Evolutionary conservation across 352 stramenopile species (phyloP).

Genomic region (Globisporangium spinosum): DNA sequence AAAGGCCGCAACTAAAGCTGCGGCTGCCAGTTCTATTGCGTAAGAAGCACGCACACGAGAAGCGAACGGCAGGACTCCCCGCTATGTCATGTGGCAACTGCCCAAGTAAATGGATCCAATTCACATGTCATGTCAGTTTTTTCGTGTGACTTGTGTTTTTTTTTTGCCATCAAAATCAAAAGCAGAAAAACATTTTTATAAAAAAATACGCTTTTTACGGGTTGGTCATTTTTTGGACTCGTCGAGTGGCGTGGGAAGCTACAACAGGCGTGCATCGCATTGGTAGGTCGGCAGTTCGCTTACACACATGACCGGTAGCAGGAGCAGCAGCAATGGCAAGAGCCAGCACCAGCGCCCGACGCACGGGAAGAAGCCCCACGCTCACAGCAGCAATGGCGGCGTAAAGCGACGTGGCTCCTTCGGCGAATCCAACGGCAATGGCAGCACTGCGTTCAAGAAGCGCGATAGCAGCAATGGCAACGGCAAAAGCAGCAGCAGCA

Average conservation of each 20-base stretch:
- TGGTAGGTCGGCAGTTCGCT: slow-evolving; percentile 2
- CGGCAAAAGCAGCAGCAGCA: not conserved
- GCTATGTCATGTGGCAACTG: not conserved
- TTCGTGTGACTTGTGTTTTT: not conserved
- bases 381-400: not conserved
- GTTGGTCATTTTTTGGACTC: no score
- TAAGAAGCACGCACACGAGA: not conserved
- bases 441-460: slow-evolving; percentile 23
- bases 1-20: slow-evolving; percentile 54
- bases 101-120: not conserved
- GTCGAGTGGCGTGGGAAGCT: not conserved
- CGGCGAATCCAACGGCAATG: not conserved
- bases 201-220: no score
- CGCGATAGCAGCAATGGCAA: not conserved
- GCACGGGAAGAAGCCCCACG: slow-evolving; percentile 7
- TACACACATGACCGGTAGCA: slow-evolving; percentile 14
- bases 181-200: no score
- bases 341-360: not conserved
- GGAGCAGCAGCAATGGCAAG: not conserved
- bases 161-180: not conserved
- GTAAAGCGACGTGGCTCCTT: slow-evolving; percentile 14
- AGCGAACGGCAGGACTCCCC: not conserved
- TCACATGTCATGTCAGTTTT: not conserved
- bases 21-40: not conserved
- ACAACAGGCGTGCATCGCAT: not conserved